A percentile compares a stretch with the other conserved stretches of the same genome.
Evolutionary conservation across 2,329 filamentous ascomycete species (phyloP).

Genomic region (Diaporthe citrichinensis): DNA sequence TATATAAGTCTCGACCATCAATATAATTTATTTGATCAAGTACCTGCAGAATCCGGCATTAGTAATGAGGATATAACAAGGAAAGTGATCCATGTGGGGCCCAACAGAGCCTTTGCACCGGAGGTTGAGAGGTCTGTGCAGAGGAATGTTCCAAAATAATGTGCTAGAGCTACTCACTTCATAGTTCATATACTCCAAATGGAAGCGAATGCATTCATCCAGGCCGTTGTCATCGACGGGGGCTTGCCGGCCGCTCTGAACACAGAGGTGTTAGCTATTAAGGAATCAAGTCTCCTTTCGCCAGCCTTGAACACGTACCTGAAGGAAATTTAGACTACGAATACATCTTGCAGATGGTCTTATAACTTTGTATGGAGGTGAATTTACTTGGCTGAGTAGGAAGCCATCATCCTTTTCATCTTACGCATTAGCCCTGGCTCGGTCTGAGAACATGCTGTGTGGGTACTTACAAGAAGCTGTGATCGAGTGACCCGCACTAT

Average conservation of each 20-base stretch:
- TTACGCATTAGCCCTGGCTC: background rate
- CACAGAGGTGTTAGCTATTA: background rate
- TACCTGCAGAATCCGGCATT: background rate
- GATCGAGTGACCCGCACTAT: constrained; percentile 1
- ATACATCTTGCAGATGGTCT: background rate
- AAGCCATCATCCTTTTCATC: constrained; percentile 8
- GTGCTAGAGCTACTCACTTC: background rate
- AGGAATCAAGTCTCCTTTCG: background rate
- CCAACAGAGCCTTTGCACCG: background rate
- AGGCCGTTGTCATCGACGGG: background rate
- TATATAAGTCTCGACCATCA: background rate
- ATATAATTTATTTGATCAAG: background rate
- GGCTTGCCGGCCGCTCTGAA: constrained; percentile 10
- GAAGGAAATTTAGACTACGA: constrained; percentile 1
- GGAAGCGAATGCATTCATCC: constrained; percentile 15
- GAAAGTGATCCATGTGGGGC: background rate
- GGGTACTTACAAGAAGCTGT: constrained; percentile 4
- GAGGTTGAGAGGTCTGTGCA: background rate
- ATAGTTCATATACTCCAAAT: constrained; percentile 11
- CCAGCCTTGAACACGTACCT: background rate
- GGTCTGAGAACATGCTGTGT: background rate
- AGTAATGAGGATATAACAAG: background rate
- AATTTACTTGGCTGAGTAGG: background rate
- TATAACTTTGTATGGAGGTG: background rate
- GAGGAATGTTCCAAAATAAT: background rate